phyloP scores from a whole-genome alignment of 192 early-diverging fungal genomes.

The Coemansia sp. region DNA sequence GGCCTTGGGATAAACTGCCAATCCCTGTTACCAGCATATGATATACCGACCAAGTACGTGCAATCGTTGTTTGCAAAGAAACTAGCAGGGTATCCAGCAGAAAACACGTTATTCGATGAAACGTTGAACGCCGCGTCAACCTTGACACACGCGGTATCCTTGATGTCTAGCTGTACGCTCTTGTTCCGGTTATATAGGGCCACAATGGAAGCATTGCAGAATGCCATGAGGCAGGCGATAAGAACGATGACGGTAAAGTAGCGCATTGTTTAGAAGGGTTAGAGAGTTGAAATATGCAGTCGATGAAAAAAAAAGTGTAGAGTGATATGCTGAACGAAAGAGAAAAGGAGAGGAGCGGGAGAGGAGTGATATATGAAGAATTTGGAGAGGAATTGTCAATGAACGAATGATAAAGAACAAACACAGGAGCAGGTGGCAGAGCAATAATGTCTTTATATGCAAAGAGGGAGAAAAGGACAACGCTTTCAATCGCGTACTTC shows the following conservation, averaged over 20 bases:
- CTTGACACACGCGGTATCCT: slow-evolving; percentile 1
- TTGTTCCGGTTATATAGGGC: not conserved
- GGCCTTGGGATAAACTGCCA: slow-evolving; percentile 2
- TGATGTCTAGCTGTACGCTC: not conserved
- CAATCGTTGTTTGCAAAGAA: slow-evolving; percentile 3
- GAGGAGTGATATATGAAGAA: not conserved
- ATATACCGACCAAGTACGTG: not conserved
- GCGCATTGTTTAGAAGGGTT: not conserved
- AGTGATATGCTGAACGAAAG: not conserved
- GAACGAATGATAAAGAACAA: not conserved
- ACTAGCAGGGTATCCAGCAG: not conserved
- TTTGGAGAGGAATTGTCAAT: not conserved
- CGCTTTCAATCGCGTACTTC: not conserved
- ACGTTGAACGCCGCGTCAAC: not conserved
- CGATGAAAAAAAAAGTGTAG: not conserved
- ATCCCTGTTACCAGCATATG: not conserved
- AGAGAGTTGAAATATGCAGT: slow-evolving; percentile 1
- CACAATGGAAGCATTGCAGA: not conserved
- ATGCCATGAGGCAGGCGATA: not conserved
- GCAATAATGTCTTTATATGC: not conserved
- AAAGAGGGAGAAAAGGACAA: not conserved
- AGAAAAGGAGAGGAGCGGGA: not conserved
- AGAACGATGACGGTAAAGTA: not conserved
- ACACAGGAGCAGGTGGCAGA: not conserved
- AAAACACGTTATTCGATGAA: not conserved